Conservation (phyloP, 768 basidiomycete genomes). For the Dendrothele bispora region DNA sequence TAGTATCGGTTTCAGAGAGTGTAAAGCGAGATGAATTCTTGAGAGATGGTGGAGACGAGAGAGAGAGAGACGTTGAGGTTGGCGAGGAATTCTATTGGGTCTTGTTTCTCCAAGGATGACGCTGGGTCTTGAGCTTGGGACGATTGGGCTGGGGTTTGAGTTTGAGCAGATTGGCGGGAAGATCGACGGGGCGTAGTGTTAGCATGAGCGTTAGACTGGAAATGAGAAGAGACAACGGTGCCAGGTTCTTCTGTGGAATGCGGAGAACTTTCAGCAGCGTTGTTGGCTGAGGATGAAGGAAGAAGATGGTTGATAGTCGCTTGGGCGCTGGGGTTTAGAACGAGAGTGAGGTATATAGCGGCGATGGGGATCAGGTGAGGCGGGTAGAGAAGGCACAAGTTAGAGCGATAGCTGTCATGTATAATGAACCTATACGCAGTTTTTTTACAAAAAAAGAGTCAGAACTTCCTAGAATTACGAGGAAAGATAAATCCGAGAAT, state of each 20-base stretch:
- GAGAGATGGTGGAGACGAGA: constrained; percentile 79
- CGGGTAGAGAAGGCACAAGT: constrained; percentile 91
- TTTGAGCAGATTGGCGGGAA: constrained; percentile 42
- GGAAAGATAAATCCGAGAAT: too few species aligned
- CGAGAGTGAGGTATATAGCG: constrained; percentile 85
- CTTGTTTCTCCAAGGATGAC: constrained; percentile 43
- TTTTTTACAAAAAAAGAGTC: neutral
- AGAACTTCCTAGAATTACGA: neutral
- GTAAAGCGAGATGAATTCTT: constrained; percentile 90
- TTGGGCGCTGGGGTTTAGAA: constrained; percentile 63
- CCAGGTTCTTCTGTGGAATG: constrained; percentile 11
- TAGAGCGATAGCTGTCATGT: constrained; percentile 94
- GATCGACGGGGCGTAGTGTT: constrained; percentile 60
- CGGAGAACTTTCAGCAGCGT: constrained; percentile 10
- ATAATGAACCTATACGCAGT: constrained; percentile 77
- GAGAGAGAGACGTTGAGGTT: constrained; percentile 84
- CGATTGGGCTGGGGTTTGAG: too few species aligned
- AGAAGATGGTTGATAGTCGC: constrained; percentile 40
- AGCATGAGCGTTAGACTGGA: constrained; percentile 33
- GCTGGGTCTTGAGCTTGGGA: constrained; percentile 24
- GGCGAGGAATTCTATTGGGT: constrained; percentile 81
- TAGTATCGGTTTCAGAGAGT: constrained; percentile 85
- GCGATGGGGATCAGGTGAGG: constrained; percentile 94
- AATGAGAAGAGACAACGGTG: constrained; percentile 17
- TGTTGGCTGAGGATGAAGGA: constrained; percentile 23